Conservation (phyloP, 345 rosid genomes). For the Theobroma cacao region DNA sequence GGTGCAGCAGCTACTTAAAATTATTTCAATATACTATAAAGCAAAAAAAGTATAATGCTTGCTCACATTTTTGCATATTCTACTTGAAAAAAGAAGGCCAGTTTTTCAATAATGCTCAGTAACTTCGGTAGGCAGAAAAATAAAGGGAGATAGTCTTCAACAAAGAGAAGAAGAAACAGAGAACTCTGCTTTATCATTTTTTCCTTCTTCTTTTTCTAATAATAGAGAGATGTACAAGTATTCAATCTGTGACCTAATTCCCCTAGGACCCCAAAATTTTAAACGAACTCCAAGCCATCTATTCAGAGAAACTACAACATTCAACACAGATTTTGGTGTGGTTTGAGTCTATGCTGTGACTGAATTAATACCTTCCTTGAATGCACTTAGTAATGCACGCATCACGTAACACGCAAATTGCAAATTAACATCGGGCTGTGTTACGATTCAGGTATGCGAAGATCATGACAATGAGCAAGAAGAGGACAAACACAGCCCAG, state of each 20-base stretch:
- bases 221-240: neutral
- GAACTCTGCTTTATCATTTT: neutral
- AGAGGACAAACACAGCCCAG: constrained; percentile 3
- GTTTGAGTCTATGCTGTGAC: neutral
- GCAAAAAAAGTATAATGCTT: too few species aligned
- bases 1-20: too few species aligned
- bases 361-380: neutral
- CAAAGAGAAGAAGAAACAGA: neutral
- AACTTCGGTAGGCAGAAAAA: too few species aligned
- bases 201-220: neutral
- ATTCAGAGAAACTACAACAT: neutral
- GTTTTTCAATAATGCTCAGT: too few species aligned
- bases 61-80: too few species aligned
- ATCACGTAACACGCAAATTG: neutral
- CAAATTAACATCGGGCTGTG: neutral
- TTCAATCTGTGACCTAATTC: neutral
- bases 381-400: too few species aligned
- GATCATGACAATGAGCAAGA: neutral
- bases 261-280: neutral
- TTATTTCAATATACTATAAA: too few species aligned
- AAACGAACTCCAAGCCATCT: neutral
- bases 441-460: neutral
- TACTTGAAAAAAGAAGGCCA: too few species aligned
- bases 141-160: neutral
- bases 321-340: too few species aligned